These are phyloP conservation scores for Zasmidium cellare DNA, from an alignment of 2,329 filamentous ascomycete genomes.

Conservation along the genomic window DNA sequence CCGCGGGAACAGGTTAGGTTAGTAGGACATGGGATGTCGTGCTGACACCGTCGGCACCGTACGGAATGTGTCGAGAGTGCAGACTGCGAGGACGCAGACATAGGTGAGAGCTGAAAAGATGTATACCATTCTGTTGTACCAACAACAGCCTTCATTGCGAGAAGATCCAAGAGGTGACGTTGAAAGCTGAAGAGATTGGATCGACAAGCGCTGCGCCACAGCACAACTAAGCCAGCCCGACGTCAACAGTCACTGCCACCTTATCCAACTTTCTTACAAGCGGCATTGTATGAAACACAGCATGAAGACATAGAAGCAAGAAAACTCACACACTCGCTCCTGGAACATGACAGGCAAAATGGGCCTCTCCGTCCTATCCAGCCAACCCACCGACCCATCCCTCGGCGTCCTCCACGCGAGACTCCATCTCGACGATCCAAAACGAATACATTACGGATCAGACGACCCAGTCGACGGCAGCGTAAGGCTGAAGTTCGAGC, in stretches of 20 bases:
- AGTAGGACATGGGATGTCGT: not conserved
- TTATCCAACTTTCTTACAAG: not conserved
- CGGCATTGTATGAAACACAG: not conserved
- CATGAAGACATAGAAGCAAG: too few species aligned
- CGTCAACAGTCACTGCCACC: too few species aligned
- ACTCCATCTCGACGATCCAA: constrained; percentile 12
- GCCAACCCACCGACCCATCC: not conserved
- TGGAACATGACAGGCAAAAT: not conserved
- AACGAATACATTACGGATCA: constrained; percentile 17
- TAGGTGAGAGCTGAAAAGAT: not conserved
- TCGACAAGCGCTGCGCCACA: not conserved
- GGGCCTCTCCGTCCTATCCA: not conserved
- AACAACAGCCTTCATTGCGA: too few species aligned
- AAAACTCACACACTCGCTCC: not conserved
- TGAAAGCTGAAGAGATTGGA: not conserved
- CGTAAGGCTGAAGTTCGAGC: constrained; percentile 9
- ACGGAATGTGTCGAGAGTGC: not conserved
- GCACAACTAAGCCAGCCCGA: not conserved
- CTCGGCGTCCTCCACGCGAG: constrained; percentile 9
- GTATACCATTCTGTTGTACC: not conserved
- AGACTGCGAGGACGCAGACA: not conserved
- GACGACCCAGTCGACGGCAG: constrained; percentile 13
- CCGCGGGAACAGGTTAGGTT: too few species aligned
- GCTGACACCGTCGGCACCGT: not conserved
- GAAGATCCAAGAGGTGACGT: not conserved